Base-by-base conservation (phyloP, 768 basidiomycete genomes). In the Russula dissimulans region DNA sequence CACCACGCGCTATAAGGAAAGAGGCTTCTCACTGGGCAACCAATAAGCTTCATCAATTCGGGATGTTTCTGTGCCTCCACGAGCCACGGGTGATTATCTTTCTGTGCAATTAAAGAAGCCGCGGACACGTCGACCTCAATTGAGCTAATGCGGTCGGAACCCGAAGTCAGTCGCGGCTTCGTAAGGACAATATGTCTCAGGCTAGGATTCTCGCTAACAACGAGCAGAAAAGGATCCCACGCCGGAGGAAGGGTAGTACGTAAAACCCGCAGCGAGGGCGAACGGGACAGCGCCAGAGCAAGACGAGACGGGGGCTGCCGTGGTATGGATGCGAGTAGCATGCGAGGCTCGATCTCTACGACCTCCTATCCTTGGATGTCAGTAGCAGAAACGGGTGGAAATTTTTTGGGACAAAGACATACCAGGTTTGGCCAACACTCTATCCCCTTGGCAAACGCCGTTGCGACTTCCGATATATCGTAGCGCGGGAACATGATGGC, bases 341-440 rank as follows among this genome's bases (percentile, higher is more conserved):
- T 8, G 22, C 61, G 51, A 39, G 61, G 51, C 18, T 53, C 51
- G 44, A 62, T 38, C 7, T 43, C 10, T 17, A 15, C 51, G 9
- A 18, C 17, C 11, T 62, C 61, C 56, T 62, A 22, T 41, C 32
- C 22, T 32, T 29, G 14, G 4, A 10, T 11, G 15, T 50, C 14
- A 49, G 39, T 9, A 7, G 18, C 10, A 44, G 32, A 46, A n/a
- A 12, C 18, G 36, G 10, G 7, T 10, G 34, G 34, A 10, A 10
- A 36, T n/a, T 5, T n/a, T 9, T 6, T 17, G 5, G 42, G 17
- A n/a, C 15, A 6, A 43, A n/a, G 6, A n/a, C 2, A 17, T 54
- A 62, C 61, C 61, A 62, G 10, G 51, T 55, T 47, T 57, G 50
- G 43, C 61, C 61, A 62, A 43, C 51, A 38, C 10, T 53, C 45